Base-by-base conservation (phyloP, 2,329 filamentous ascomycete genomes). In the Cytospora piceae region DNA sequence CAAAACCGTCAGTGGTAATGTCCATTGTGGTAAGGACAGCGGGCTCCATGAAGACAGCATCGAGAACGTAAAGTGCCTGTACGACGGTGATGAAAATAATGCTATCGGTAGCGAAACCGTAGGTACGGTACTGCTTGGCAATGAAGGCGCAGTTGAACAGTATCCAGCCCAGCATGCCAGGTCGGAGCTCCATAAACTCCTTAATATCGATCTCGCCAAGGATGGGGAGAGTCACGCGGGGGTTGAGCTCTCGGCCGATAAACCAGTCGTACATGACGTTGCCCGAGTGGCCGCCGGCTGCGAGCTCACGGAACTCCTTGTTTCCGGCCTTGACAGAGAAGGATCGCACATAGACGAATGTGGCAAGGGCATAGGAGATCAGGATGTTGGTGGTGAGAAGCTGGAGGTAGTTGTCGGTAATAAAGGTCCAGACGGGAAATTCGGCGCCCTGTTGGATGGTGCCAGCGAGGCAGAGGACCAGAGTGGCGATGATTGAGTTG, bases 221-320 rank as follows among this genome's bases (percentile, higher is more conserved):
- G 58, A 96, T 76, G 2, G 93, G 93, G 29, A 97, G 80, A 0
- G 84, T 87, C 67, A 96, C 78, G 58, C 94, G 92, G 3, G 94
- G 94, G 79, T 98, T 98, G 67, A 98, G 87, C 77, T 98, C 94
- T 32, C 94, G 91, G 24, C 94, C 94, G 70, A 98, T 97, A 79
- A 93, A 98, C 88, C 93, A 98, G 78, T 98, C 94, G 77, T 98
- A 97, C 46, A 97, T 78, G 69, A 93, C 80, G 77, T 96, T 97
- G 65, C 93, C 94, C 1, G 87, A 88, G 74, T 91, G 86, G 20
- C 93, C 94, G 53, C 94, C 93, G 1, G 87, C 86, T 0, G 94
- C 94, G 9, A 98, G 84, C 75, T 95, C 89, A 51, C 94, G 91
- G 68, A 85, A 81, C 57, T 90, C 83, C 15, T 84, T 81, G 75